Evolutionary conservation across 441 rosid genomes (phyloP), one percentile per base, ranked within the genome.

Genomic region (Melianthus villosus): DNA sequence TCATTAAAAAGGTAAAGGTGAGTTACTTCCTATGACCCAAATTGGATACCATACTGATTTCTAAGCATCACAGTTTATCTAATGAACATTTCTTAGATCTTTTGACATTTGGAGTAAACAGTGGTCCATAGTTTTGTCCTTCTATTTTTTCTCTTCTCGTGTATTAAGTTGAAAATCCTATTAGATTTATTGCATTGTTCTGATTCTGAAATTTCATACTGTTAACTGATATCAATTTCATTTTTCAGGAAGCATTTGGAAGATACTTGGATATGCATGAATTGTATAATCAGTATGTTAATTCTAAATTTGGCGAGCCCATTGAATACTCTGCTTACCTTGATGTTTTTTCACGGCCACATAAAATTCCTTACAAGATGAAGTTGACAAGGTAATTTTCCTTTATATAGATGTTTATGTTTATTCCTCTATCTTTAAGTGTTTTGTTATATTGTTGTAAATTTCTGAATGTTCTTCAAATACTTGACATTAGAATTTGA

Each of bases 231-330:
- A 19, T 46, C 50, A 39, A 10, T 36, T 54, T 36, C 14, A 29
- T 34, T 34, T n/a, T 34, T 48, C 74, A 91, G 96, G 96, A 91
- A 73, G 82, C 93, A 4, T 46, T 40, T 46, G 96, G 93, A 25
- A 76, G 83, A 32, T 77, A 79, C 62, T 56, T 85, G 34, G 99
- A 91, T 63, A 39, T 91, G 77, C 99, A 82, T 45, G 96, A 85
- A 55, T 49, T 91, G 63, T 85, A 68, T 71, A 64, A 82, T 62
- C 87, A 65, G 50, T 82, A 73, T 46, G 66, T 77, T 54, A 85
- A 91, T 64, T 75, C 73, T 33, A 85, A 80, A 51, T 85, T 85
- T 19, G 99, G 96, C 50, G 73, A 80, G 51, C 76, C 60, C 39
- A 71, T 82, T 53, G 99, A 91, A 19, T 85, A 91, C 49, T 64